phyloP scores from a whole-genome alignment of 2,329 filamentous ascomycete genomes.

The Bimuria novae-zelandiae region DNA sequence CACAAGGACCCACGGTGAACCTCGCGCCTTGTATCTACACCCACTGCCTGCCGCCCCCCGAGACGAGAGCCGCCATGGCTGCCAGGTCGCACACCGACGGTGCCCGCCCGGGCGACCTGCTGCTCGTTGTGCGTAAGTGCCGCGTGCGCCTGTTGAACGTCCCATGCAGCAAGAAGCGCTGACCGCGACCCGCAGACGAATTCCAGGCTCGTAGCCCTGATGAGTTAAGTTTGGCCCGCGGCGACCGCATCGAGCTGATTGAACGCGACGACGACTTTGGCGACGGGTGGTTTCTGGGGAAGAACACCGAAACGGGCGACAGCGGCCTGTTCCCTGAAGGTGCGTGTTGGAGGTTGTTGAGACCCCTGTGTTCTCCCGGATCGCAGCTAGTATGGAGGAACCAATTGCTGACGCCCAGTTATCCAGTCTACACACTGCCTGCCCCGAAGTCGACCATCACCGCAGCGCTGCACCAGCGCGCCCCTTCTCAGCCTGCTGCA shows the following conservation, averaged over 20 bases:
- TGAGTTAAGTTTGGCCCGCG: conserved; percentile 86
- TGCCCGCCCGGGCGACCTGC: conserved; percentile 67
- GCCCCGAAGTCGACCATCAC: conserved; percentile 54
- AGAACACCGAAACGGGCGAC: conserved; percentile 72
- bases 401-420: background rate
- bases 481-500: conserved; percentile 30
- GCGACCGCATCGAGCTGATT: conserved; percentile 80
- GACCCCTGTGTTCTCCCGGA: conserved; percentile 1
- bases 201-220: conserved; percentile 90
- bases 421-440: conserved; percentile 64
- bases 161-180: conserved; percentile 10
- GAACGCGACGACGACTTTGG: conserved; percentile 88
- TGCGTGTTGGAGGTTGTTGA: conserved; percentile 41
- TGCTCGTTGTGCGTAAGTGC: conserved; percentile 73
- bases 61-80: conserved; percentile 35
- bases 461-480: conserved; percentile 37
- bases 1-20: conserved; percentile 21
- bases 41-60: conserved; percentile 2
- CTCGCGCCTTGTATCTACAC: conserved; percentile 14
- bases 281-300: conserved; percentile 82
- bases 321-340: conserved; percentile 84
- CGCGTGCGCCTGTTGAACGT: background rate
- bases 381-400: background rate
- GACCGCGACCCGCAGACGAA: conserved; percentile 67
- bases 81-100: conserved; percentile 48